Base-by-base conservation (phyloP, 1,139 yeast species). In the Pneumocystis jirovecii region DNA sequence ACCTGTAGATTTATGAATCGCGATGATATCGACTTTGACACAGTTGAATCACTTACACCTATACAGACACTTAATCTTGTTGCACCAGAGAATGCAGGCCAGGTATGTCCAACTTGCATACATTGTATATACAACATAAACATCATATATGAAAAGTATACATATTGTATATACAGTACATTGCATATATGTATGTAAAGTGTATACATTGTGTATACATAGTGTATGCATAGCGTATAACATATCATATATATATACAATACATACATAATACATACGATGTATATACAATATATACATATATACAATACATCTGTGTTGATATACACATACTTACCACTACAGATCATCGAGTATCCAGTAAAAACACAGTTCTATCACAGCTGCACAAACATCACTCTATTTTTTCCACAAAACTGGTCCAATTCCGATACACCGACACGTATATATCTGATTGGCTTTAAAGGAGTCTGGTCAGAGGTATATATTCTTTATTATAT, bases 311-410 rank as follows among this genome's bases (percentile, higher is more conserved):
- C n/a, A n/a, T n/a, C n/a, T n/a, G n/a, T n/a, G n/a, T n/a, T n/a
- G n/a, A n/a, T n/a, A n/a, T n/a, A n/a, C n/a, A n/a, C n/a, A n/a
- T n/a, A n/a, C n/a, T n/a, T n/a, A n/a, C n/a, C n/a, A n/a, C n/a
- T n/a, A 10, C 63, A 65, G 39, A 86, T 90, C 71, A 89, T 87
- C 0, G 97, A 93, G 74, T 96, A 89, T 74, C 84, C 82, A 66
- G 76, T 91, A 63, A 95, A 95, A 34, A 78, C 96, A 34, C 85
- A 86, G 64, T 76, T 78, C 45, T 90, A 90, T 74, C 83, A 89
- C 44, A 88, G 89, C 63, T 83, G 87, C 35, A 83, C 83, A 31
- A 83, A 84, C 37, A 73, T 91, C 68, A 82, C 95, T 0, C 63
- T 91, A 0, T 87, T 86, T 71, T 75, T 90, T 42, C 84, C 86